A percentile compares a stretch with the other conserved stretches of the same genome.
Evolutionary conservation across 2,329 filamentous ascomycete species (phyloP).

Genomic region (Phaeophleospora eucalypticola): DNA sequence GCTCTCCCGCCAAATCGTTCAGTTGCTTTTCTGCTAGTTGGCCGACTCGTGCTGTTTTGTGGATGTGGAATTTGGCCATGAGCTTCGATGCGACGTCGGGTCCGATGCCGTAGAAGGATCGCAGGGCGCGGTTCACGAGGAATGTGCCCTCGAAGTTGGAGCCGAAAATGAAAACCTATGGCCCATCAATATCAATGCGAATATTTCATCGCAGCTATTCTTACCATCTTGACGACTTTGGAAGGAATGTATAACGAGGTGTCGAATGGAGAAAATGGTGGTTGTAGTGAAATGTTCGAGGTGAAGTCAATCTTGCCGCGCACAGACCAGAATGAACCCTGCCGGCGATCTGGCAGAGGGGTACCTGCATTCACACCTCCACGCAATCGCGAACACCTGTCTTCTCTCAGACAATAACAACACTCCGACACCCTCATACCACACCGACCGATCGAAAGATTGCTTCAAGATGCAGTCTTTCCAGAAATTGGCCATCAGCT

Average conservation of each 20-base stretch:
- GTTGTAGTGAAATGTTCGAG: background rate
- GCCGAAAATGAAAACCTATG: constrained; percentile 65
- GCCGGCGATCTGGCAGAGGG: background rate
- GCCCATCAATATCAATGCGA: background rate
- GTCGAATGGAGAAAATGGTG: too few species aligned
- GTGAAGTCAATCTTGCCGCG: background rate
- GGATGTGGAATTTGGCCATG: constrained; percentile 84
- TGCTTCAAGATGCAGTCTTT: constrained; percentile 68
- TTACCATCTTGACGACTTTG: constrained; percentile 13
- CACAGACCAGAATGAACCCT: background rate
- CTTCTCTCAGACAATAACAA: constrained; percentile 1
- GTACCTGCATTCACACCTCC: background rate
- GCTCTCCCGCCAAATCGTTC: constrained; percentile 74
- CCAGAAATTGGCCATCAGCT: constrained; percentile 65
- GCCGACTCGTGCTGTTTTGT: constrained; percentile 75
- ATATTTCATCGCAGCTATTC: background rate
- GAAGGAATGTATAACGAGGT: too few species aligned
- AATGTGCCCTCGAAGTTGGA: constrained; percentile 79
- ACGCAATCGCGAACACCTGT: background rate
- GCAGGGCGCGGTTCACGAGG: constrained; percentile 67
- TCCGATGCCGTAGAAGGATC: constrained; percentile 83
- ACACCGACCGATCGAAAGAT: constrained; percentile 12
- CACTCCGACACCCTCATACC: background rate
- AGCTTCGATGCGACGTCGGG: constrained; percentile 65
- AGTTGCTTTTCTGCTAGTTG: constrained; percentile 70